Evolutionary conservation across 2,329 filamentous ascomycete species (phyloP), one percentile per base, ranked within the genome.

Genomic region (Pyrenochaeta sp.): DNA sequence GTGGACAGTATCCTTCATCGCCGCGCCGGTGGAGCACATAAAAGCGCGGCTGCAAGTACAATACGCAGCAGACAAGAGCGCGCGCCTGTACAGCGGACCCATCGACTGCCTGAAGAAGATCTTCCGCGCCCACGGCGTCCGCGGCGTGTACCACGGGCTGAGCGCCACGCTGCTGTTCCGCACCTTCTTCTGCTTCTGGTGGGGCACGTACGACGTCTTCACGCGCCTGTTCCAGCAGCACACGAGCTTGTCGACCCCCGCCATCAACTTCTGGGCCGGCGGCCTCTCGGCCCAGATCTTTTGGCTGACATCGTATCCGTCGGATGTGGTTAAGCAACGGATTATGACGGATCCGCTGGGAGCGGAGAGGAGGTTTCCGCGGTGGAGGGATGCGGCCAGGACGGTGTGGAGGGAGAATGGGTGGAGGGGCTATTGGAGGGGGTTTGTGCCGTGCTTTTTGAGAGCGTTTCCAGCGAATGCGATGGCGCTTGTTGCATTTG

Each of bases 111-210:
- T 87, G 24, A 74, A 72, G 57, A 93, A 90, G 72, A 84, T 63
- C 24, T 55, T 48, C 29, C 43, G 42, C 1, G 58, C 50, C 36
- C 90, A 97, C 69, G 93, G 94, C 31, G 61, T 96, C 3, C 67
- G 73, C 15, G 94, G 93, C 23, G 71, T 99, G 6, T 99, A 93
- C 72, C 91, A 90, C 67, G 94, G 94, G 0, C 80, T 99, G 9
- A 77, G 74, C 24, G 89, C 94, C 1, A 97, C 94, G 0, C 77
- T 97, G 35, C 72, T 97, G 34, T 97, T 97, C 76, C 83, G 94
- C 13, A 84, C 85, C 10, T 96, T 93, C 75, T 99, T 99, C 79
- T 96, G 96, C 80, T 94, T 87, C 77, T 97, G 92, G 92, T 99
- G 94, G 94, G 86, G 86, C n/a, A 88, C 85, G 48, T 99, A 99